A percentile compares a stretch with the other conserved stretches of the same genome.
phyloP scores from a whole-genome alignment of 306 rosid species.

The Lagenaria siceraria region DNA sequence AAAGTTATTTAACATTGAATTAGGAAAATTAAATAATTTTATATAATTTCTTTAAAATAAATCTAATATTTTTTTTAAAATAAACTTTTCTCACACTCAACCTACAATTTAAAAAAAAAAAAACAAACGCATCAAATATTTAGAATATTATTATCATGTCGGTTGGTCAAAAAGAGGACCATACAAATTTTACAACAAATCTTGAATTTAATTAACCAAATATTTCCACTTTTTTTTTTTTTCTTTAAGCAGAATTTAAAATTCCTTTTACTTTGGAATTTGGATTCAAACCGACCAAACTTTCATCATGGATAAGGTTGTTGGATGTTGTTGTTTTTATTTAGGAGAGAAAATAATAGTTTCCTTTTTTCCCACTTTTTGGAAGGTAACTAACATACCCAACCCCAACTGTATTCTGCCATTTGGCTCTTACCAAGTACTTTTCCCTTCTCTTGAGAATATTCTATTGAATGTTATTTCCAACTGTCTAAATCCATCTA shows the following conservation, averaged over 20 bases:
- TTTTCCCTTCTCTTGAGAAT: neutral
- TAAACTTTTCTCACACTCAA: no score
- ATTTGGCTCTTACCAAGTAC: neutral
- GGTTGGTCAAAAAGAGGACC: neutral
- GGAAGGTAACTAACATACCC: neutral
- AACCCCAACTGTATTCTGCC: neutral
- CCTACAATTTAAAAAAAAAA: no score
- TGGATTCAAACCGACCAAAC: conserved; percentile 7
- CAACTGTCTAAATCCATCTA: no score
- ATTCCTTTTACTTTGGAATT: neutral
- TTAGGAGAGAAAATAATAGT: neutral
- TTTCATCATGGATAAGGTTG: neutral
- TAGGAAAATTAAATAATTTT: no score
- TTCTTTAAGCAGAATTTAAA: neutral
- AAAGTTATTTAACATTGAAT: no score
- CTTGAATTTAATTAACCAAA: neutral
- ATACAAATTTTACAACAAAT: neutral
- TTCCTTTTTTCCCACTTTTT: neutral
- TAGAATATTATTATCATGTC: neutral
- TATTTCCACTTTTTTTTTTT: neutral
- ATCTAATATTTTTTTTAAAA: no score
- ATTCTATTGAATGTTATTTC: neutral
- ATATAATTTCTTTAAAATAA: no score
- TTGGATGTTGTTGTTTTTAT: neutral
- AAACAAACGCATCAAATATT: neutral